These are phyloP conservation scores for Blastocystis sp. DNA, from an alignment of 352 stramenopile genomes.

Conservation along the genomic window DNA sequence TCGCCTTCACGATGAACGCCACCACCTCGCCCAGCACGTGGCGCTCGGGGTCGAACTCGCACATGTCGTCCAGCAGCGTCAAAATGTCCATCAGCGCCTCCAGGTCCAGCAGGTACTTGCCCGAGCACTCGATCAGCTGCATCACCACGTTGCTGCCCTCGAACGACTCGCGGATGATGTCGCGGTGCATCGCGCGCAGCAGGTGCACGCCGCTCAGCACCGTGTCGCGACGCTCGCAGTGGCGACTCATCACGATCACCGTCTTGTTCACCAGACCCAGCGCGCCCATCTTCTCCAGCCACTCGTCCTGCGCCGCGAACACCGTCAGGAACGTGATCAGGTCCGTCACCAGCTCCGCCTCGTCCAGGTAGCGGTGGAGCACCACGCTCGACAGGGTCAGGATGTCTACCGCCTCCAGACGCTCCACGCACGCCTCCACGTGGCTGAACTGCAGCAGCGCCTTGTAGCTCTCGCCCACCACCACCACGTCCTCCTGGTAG, in stretches of 20 bases:
- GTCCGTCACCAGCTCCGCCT: slow-evolving; percentile 40
- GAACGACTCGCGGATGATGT: slow-evolving; percentile 8
- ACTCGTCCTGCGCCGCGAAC: slow-evolving; percentile 37
- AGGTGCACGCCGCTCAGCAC: slow-evolving; percentile 64
- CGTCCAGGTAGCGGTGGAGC: slow-evolving; percentile 33
- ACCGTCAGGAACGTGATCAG: slow-evolving; percentile 29
- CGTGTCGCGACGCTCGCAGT: slow-evolving; percentile 31
- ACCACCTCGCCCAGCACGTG: slow-evolving; percentile 34
- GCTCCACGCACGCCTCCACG: neutral
- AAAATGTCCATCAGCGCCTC: slow-evolving; percentile 56
- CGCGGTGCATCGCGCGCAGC: slow-evolving; percentile 26
- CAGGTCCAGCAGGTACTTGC: slow-evolving; percentile 67
- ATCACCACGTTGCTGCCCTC: slow-evolving; percentile 45
- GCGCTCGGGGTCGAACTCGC: slow-evolving; percentile 59
- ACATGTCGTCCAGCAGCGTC: slow-evolving; percentile 64
- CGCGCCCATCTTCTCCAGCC: slow-evolving; percentile 40
- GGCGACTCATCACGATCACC: slow-evolving; percentile 57
- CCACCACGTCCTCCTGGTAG: neutral
- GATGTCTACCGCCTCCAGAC: slow-evolving; percentile 40
- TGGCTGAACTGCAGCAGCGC: slow-evolving; percentile 32
- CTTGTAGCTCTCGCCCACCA: slow-evolving; percentile 11
- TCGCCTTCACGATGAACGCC: slow-evolving; percentile 70
- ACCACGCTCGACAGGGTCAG: slow-evolving; percentile 21
- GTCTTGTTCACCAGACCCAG: slow-evolving; percentile 49
- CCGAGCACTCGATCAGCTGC: slow-evolving; percentile 62